phyloP scores from a whole-genome alignment of 2,329 filamentous ascomycete genomes.

The Seiridium cupressi region DNA sequence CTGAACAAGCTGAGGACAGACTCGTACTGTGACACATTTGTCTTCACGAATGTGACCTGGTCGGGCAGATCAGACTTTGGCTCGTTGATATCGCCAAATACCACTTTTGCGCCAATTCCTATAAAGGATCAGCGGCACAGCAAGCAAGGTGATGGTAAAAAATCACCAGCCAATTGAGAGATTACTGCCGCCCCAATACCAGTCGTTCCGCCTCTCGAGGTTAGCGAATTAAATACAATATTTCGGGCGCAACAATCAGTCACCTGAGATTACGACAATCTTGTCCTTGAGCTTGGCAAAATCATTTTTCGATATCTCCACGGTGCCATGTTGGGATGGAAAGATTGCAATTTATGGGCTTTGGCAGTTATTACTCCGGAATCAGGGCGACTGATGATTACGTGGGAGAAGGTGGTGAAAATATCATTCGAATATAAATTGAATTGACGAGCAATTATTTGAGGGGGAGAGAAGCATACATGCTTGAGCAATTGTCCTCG shows the following conservation, averaged over 20 bases:
- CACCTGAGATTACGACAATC: constrained; percentile 9
- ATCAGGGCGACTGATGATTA: no score
- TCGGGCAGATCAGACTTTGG: background rate
- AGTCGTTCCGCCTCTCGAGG: constrained; percentile 16
- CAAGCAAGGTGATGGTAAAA: background rate
- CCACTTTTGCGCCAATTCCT: background rate
- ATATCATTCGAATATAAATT: no score
- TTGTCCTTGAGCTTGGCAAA: constrained; percentile 20
- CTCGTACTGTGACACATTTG: background rate
- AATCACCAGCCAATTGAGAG: background rate
- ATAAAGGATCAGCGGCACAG: background rate
- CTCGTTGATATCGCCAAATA: background rate
- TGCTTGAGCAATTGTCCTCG: no score
- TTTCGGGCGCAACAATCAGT: no score
- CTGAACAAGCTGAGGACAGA: background rate
- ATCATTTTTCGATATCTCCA: no score
- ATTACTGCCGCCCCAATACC: background rate
- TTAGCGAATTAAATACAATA: constrained; percentile 21
- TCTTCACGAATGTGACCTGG: background rate
- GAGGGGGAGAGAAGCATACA: no score
- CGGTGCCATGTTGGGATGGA: no score
- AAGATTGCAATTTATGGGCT: no score
- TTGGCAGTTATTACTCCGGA: no score
- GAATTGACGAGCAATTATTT: no score
- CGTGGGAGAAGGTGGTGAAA: no score